Evolutionary conservation across 2,329 filamentous ascomycete genomes (phyloP), one percentile per base, ranked within the genome.

Genomic region (Apiospora hydei): DNA sequence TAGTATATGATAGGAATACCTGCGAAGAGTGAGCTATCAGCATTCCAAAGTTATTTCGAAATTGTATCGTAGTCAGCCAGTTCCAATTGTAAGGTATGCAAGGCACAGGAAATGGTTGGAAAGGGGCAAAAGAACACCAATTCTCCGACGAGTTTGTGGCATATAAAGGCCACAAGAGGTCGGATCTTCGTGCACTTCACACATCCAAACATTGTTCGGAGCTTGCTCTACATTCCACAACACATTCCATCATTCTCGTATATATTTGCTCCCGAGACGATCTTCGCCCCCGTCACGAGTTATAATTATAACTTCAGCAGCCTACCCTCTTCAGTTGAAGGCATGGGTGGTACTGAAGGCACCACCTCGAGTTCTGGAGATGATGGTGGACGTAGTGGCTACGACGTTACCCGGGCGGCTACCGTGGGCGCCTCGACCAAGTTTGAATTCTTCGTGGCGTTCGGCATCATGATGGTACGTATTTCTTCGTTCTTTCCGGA

Each of bases 321-420:
- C 1, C 11, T 2, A 16, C 21, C 34, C 18, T 14, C 13, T 26
- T 6, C 44, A 21, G 14, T 16, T 5, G 16, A 24, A 30, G 43
- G 5, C 44, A 49, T 49, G 24, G 67, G 26, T 16, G 67, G 16
- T 24, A 49, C 5, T 18, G 67, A 49, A 21, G 26, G 18, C 1
- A 13, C 44, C 44, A 24, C 21, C 2, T 21, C 67, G 7, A 10
- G 44, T 5, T 49, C 26, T 16, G 67, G 26, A 13, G 67, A 21
- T 16, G 67, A 69, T n/a, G 44, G 67, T 10, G 67, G 67, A 13
- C 44, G 67, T 4, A 69, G 67, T 38, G 67, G 67, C 8, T 69
- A 69, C 67, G 67, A 69, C 13, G 47, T 49, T 14, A 69, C 67
- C 5, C 26, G 67, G 3, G 14, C 34, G 6, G 34, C 67, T 13